These are phyloP conservation scores for Amanita thiersii DNA, from an alignment of 768 basidiomycete genomes.

Conservation along the genomic window DNA sequence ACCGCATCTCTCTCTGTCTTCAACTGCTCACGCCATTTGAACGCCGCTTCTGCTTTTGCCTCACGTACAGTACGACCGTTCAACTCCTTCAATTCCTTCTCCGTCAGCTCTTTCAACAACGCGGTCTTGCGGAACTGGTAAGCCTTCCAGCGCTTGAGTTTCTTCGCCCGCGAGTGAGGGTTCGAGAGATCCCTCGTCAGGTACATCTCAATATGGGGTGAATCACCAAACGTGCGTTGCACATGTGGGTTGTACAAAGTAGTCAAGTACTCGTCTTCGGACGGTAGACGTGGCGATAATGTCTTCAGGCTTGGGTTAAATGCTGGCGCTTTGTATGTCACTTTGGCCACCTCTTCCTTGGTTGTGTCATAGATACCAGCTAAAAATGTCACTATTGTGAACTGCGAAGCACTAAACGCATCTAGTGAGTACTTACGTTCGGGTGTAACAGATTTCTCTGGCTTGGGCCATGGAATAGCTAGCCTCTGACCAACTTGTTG, in stretches of 20 bases:
- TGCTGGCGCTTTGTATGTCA: constrained; percentile 64
- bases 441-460: constrained; percentile 29
- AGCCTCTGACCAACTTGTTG: constrained; percentile 31
- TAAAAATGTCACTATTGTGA: constrained; percentile 16
- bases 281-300: constrained; percentile 30
- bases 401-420: not conserved
- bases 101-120: constrained; percentile 45
- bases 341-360: constrained; percentile 48
- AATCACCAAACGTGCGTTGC: constrained; percentile 33
- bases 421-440: constrained; percentile 28
- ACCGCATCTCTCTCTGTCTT: constrained; percentile 50
- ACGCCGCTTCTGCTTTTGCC: constrained; percentile 66
- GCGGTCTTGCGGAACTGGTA: constrained; percentile 37
- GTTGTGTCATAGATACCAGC: constrained; percentile 60
- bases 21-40: constrained; percentile 60
- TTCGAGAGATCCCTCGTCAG: constrained; percentile 68
- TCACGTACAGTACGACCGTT: constrained; percentile 54
- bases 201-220: constrained; percentile 57
- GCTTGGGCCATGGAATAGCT: constrained; percentile 66
- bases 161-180: constrained; percentile 78
- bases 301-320: constrained; percentile 30
- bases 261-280: constrained; percentile 52
- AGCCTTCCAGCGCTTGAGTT: constrained; percentile 67
- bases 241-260: constrained; percentile 49
- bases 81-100: constrained; percentile 44